Conservation (phyloP, 139 green algal genomes). For the Zygnema cylindricum region DNA sequence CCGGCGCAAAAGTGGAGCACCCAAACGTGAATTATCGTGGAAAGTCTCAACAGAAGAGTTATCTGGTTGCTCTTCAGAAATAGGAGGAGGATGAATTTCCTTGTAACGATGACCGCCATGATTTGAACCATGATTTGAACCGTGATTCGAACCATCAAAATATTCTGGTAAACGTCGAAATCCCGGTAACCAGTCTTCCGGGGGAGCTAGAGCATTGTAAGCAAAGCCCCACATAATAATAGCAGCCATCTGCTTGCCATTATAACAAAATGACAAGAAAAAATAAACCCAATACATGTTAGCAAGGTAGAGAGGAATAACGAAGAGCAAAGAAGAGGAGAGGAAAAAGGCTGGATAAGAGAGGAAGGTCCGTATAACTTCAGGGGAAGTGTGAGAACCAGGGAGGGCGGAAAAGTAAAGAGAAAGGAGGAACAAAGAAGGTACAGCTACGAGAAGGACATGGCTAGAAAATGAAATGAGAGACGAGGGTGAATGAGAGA, state of each 20-base stretch:
- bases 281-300: background rate
- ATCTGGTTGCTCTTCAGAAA: background rate
- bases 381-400: no score
- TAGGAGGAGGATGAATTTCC: background rate
- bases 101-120: background rate
- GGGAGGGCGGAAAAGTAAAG: no score
- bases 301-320: background rate
- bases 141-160: no score
- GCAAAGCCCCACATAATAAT: constrained; percentile 51
- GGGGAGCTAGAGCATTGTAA: constrained; percentile 44
- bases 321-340: background rate
- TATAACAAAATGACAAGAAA: background rate
- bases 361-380: no score
- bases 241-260: constrained; percentile 43
- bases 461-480: no score
- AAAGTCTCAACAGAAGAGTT: background rate
- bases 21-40: background rate
- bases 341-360: no score
- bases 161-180: background rate
- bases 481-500: no score
- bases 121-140: background rate
- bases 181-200: constrained; percentile 41
- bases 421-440: no score
- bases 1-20: background rate
- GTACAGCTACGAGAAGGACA: no score